Percentiles rank a stretch among this genome's conserved stretches.
These are phyloP conservation scores for Pseudocercospora fuligena DNA, from an alignment of 2,329 filamentous ascomycete genomes.

Conservation along the genomic window DNA sequence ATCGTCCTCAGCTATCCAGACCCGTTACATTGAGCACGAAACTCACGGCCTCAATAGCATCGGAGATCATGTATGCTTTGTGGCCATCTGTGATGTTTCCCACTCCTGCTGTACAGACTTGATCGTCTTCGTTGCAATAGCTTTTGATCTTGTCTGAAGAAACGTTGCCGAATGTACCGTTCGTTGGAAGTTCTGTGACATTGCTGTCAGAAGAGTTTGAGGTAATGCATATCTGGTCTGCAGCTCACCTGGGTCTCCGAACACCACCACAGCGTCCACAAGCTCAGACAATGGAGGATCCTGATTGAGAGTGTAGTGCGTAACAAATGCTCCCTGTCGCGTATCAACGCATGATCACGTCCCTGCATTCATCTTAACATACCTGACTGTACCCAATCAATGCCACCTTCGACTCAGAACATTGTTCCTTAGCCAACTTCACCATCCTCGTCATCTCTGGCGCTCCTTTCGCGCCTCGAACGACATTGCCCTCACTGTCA, in stretches of 20 bases:
- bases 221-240: background rate
- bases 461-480: conserved; percentile 15
- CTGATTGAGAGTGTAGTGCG: conserved; percentile 22
- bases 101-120: background rate
- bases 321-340: conserved; percentile 18
- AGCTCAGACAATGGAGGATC: background rate
- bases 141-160: background rate
- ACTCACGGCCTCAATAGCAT: background rate
- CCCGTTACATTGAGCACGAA: conserved; percentile 17
- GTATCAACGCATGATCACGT: background rate
- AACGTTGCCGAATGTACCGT: background rate
- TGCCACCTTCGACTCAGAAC: conserved; percentile 28
- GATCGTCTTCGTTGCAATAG: background rate
- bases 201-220: background rate
- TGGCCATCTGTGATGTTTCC: conserved; percentile 3
- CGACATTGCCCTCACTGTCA: conserved; percentile 13
- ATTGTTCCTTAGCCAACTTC: conserved; percentile 19
- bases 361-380: background rate
- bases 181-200: background rate
- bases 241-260: background rate
- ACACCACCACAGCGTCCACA: background rate
- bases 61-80: conserved; percentile 6
- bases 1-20: background rate
- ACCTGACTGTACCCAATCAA: conserved; percentile 29
- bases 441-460: background rate